These are phyloP conservation scores for Setaria italica DNA, from an alignment of 202 grass and related monocot genomes.

Conservation along the genomic window DNA sequence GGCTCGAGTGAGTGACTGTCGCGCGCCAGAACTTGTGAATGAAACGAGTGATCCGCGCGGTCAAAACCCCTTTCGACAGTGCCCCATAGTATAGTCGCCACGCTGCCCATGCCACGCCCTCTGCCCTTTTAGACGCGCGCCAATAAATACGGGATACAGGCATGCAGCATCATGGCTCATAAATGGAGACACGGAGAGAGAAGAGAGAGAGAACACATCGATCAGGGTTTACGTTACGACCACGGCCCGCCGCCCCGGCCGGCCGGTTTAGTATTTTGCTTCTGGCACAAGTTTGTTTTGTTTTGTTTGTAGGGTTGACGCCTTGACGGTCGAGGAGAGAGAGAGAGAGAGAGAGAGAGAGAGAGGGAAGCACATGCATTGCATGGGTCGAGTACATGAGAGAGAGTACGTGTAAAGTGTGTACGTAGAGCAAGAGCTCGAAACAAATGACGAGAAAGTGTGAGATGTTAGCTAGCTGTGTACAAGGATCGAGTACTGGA, in stretches of 20 bases:
- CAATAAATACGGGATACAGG: slow-evolving; percentile 36
- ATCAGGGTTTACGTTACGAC: slow-evolving; percentile 23
- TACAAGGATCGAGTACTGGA: not conserved
- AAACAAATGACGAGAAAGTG: not conserved
- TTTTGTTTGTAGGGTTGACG: not conserved
- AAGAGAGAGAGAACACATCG: not conserved
- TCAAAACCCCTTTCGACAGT: slow-evolving; percentile 53
- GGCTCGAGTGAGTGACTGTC: not conserved
- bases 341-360: too few species aligned
- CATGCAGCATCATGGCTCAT: slow-evolving; percentile 52
- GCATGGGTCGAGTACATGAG: too few species aligned
- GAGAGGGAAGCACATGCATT: too few species aligned
- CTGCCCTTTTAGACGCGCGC: slow-evolving; percentile 22
- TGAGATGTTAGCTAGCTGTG: not conserved
- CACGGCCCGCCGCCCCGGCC: not conserved
- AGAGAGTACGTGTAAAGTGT: too few species aligned
- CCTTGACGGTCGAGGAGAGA: not conserved
- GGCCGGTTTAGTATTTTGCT: slow-evolving; percentile 28
- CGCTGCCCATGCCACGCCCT: slow-evolving; percentile 27
- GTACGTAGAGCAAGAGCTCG: not conserved
- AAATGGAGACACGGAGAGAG: slow-evolving; percentile 42
- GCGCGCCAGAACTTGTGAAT: not conserved
- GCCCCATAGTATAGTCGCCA: too few species aligned
- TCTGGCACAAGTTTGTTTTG: slow-evolving; percentile 28
- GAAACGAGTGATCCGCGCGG: not conserved